Conservation (phyloP, 129 eudicot species). For the sunflower (Helianthus annuus) region DNA sequence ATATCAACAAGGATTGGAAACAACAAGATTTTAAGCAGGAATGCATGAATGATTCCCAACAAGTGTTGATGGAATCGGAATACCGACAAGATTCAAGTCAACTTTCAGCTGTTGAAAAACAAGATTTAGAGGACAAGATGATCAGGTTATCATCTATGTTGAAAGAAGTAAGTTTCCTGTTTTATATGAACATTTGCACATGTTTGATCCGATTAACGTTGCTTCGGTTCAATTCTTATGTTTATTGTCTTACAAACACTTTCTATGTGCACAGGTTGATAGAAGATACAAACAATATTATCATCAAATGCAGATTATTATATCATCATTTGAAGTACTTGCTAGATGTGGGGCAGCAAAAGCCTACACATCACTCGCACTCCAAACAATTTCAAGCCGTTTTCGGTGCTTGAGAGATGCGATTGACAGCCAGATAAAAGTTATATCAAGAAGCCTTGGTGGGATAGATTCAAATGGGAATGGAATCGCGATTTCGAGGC, state of each 20-base stretch:
- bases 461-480: constrained; percentile 58
- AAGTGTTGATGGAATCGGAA: constrained; percentile 34
- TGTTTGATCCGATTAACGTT: no score
- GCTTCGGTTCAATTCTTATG: background rate
- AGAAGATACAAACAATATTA: constrained; percentile 79
- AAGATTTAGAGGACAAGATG: constrained; percentile 66
- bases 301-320: constrained; percentile 84
- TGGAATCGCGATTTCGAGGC: constrained; percentile 58
- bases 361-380: constrained; percentile 74
- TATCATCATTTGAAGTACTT: constrained; percentile 67
- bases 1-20: constrained; percentile 55
- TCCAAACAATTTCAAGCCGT: constrained; percentile 75
- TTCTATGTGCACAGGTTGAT: constrained; percentile 53
- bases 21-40: constrained; percentile 45
- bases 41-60: constrained; percentile 34
- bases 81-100: constrained; percentile 44
- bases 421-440: constrained; percentile 54
- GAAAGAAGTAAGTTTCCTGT: constrained; percentile 54
- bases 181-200: background rate
- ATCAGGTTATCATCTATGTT: constrained; percentile 74
- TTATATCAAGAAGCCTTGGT: constrained; percentile 56
- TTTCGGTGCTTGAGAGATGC: constrained; percentile 81
- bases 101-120: constrained; percentile 68
- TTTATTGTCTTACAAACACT: background rate
- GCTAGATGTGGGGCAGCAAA: constrained; percentile 75